Percentiles rank a stretch among this genome's conserved stretches.
Conservation (phyloP, 2,329 filamentous ascomycete species). For the Ophiostoma australiae region DNA sequence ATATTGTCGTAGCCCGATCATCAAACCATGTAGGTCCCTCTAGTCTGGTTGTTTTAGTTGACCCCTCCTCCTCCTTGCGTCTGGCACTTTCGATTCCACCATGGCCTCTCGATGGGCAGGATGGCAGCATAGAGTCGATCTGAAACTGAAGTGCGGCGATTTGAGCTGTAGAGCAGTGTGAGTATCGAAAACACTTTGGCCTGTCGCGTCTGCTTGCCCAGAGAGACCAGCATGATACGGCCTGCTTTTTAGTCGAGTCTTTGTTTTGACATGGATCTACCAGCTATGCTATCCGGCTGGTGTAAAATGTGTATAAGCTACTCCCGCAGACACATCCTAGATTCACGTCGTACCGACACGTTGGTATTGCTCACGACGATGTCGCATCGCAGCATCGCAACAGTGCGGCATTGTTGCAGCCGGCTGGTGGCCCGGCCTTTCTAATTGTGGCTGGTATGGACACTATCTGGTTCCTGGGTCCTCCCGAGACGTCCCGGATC, state of each 20-base stretch:
- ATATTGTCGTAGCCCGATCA: background rate
- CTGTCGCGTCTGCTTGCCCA: too few species aligned
- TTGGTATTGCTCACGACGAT: background rate
- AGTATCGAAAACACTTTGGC: too few species aligned
- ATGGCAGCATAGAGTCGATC: background rate
- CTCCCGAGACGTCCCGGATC: background rate
- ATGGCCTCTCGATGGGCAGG: background rate
- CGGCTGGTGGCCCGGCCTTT: background rate
- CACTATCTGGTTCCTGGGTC: background rate
- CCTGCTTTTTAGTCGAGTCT: too few species aligned
- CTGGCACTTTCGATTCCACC: background rate
- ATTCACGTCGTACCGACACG: background rate
- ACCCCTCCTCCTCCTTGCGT: background rate
- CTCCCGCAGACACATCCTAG: background rate
- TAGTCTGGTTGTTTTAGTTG: background rate
- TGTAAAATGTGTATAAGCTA: too few species aligned
- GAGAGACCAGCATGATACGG: too few species aligned
- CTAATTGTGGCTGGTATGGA: background rate
- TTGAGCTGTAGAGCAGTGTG: too few species aligned
- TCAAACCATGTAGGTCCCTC: background rate
- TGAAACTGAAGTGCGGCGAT: background rate
- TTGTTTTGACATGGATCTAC: too few species aligned
- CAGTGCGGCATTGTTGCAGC: background rate
- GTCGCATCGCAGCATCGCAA: background rate
- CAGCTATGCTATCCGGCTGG: too few species aligned